Evolutionary conservation across 2,329 filamentous ascomycete species (phyloP).

Genomic region (Curvularia eragrostidis): DNA sequence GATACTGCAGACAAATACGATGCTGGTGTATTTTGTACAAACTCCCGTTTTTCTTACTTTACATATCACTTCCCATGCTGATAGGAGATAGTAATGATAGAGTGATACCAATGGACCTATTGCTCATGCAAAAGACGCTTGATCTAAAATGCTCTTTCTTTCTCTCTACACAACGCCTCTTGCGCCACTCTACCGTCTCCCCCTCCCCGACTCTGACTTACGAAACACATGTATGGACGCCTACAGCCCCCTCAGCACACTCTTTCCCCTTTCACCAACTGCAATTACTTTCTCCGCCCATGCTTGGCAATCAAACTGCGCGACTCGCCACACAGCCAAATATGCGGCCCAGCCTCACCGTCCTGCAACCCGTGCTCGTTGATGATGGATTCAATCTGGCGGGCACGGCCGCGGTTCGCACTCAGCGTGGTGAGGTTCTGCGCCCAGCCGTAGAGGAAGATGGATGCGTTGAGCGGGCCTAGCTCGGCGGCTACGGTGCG

Average conservation of each 20-base stretch:
- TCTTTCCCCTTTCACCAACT: neutral
- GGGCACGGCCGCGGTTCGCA: conserved; percentile 71
- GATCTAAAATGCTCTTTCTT: neutral
- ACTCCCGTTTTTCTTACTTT: too few species aligned
- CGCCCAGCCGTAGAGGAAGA: conserved; percentile 76
- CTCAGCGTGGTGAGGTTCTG: conserved; percentile 70
- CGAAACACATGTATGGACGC: conserved; percentile 1
- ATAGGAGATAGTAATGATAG: neutral
- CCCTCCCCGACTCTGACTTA: neutral
- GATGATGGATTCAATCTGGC: conserved; percentile 67
- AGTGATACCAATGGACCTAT: neutral
- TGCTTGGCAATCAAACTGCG: conserved; percentile 70
- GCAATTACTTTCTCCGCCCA: conserved; percentile 30
- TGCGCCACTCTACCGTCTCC: neutral
- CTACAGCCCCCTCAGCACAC: neutral
- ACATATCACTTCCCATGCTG: too few species aligned
- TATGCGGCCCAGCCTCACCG: conserved; percentile 64
- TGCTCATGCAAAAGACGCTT: neutral
- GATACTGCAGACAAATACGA: too few species aligned
- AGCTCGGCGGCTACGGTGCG: conserved; percentile 56
- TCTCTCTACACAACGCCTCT: conserved; percentile 1
- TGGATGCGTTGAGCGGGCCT: conserved; percentile 69
- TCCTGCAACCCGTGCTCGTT: conserved; percentile 59
- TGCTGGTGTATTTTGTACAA: too few species aligned
- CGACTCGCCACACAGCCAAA: conserved; percentile 70